Base-by-base conservation (phyloP, 306 rosid species). In the Gastrolobium bilobum region DNA sequence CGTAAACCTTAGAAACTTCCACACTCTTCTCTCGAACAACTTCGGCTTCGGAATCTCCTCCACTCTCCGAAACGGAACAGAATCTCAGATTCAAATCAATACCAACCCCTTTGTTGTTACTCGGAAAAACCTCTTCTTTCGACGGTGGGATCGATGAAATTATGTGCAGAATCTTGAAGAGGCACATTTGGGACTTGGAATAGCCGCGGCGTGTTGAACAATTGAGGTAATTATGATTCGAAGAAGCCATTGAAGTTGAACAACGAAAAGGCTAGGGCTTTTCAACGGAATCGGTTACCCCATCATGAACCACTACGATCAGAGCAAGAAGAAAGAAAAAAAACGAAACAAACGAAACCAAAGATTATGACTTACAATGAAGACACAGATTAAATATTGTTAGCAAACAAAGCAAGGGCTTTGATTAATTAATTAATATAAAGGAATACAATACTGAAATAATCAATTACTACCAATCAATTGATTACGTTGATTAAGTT, bases 121-220 rank as follows among this genome's bases (percentile, higher is more conserved):
- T 72, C 11, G 50, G 40, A 14, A 38, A 65, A 63, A 56, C 7
- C 2, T 60, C 33, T 43, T 70, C 30, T 57, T 69, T 14, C 10
- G 66, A 43, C 0, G 84, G 78, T 4, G 87, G 86, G 6, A 76
- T 65, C 4, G 91, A 74, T 9, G 91, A 85, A 34, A 88, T 88
- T 52, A 56, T 79, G 43, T 15, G 77, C 7, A 88, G 83, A 79
- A 88, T 88, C 81, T 86, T 86, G 71, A 86, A 82, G 35, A 88
- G 46, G 75, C 86, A 66, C 79, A 76, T 75, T 88, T 88, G 91
- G 71, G 89, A 63, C 47, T 81, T 88, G 51, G 91, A 84, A 68
- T 34, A 76, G 14, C 82, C 81, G 57, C 62, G 88, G 43, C 39
- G 64, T 7, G 46, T 53, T 35, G 87, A 53, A 71, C 51, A 44